Conservation (phyloP, 1,139 yeast genomes). For the Protomyces lactucae-debilis region DNA sequence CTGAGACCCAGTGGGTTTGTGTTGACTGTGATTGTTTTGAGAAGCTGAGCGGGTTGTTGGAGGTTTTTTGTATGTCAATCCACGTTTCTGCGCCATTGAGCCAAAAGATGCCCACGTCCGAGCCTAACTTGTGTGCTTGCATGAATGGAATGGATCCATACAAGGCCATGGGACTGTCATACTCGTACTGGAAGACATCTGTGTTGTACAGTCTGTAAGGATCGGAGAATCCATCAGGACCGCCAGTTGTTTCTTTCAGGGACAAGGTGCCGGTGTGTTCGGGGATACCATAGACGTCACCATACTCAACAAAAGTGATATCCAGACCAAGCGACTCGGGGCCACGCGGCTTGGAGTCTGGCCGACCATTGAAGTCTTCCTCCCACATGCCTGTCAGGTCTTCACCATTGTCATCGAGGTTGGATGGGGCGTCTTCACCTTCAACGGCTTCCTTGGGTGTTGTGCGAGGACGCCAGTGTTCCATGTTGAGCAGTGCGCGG, state of each 20-base stretch:
- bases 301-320: slow-evolving; percentile 56
- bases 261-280: slow-evolving; percentile 84
- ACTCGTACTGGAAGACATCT: slow-evolving; percentile 89
- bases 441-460: slow-evolving; percentile 31
- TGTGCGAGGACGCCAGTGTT: slow-evolving; percentile 58
- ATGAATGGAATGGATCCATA: slow-evolving; percentile 91
- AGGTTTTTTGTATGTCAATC: slow-evolving; percentile 56
- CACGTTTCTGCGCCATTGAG: slow-evolving; percentile 89
- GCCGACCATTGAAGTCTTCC: slow-evolving; percentile 52
- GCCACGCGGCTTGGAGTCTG: slow-evolving; percentile 56
- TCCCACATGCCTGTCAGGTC: slow-evolving; percentile 35
- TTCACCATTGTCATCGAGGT: slow-evolving; percentile 31
- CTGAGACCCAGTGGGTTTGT: slow-evolving; percentile 87
- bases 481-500: slow-evolving; percentile 64
- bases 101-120: slow-evolving; percentile 82
- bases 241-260: slow-evolving; percentile 57
- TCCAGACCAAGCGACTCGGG: slow-evolving; percentile 88
- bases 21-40: slow-evolving; percentile 29
- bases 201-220: slow-evolving; percentile 89
- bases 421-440: slow-evolving; percentile 22
- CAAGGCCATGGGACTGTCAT: slow-evolving; percentile 78
- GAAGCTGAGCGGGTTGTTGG: slow-evolving; percentile 35
- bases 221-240: slow-evolving; percentile 44
- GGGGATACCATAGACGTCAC: slow-evolving; percentile 81
- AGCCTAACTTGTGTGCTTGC: slow-evolving; percentile 57